Evolutionary conservation across 257 asterid genomes (phyloP).

Genomic region (Vinca minor): DNA sequence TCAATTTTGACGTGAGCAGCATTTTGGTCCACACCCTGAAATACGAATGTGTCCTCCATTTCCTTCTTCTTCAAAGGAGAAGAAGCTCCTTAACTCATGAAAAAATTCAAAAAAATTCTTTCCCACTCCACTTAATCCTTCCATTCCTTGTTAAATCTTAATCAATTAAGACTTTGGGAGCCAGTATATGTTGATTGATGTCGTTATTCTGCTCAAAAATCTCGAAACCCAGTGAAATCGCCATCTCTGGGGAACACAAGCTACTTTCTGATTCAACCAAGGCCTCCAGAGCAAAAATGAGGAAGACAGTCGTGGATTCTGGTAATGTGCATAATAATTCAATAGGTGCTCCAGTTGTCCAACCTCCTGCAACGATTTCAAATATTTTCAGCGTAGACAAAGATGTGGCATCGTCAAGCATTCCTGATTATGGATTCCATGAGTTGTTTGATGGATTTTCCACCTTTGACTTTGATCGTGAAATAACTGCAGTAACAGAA

Average conservation of each 20-base stretch:
- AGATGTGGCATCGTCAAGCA: slow-evolving; percentile 28
- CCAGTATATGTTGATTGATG: too few species aligned
- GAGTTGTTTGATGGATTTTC: slow-evolving; percentile 22
- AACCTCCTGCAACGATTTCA: slow-evolving; percentile 25
- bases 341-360: slow-evolving; percentile 34
- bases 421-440: slow-evolving; percentile 32
- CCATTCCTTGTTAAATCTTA: too few species aligned
- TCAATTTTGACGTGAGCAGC: too few species aligned
- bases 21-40: too few species aligned
- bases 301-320: slow-evolving; percentile 40
- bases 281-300: slow-evolving; percentile 50
- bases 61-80: too few species aligned
- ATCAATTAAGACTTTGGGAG: too few species aligned
- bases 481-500: slow-evolving; percentile 23
- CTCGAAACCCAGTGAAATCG: slow-evolving; percentile 27
- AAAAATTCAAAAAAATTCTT: too few species aligned
- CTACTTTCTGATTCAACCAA: slow-evolving; percentile 39
- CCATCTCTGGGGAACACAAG: slow-evolving; percentile 53
- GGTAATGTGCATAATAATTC: slow-evolving; percentile 17
- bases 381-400: slow-evolving; percentile 23
- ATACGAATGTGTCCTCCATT: too few species aligned
- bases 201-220: too few species aligned
- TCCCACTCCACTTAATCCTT: too few species aligned
- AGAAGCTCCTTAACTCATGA: too few species aligned
- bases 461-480: slow-evolving; percentile 28